phyloP scores from a whole-genome alignment of 23 red algal species.

The Gracilaria gracilis region DNA sequence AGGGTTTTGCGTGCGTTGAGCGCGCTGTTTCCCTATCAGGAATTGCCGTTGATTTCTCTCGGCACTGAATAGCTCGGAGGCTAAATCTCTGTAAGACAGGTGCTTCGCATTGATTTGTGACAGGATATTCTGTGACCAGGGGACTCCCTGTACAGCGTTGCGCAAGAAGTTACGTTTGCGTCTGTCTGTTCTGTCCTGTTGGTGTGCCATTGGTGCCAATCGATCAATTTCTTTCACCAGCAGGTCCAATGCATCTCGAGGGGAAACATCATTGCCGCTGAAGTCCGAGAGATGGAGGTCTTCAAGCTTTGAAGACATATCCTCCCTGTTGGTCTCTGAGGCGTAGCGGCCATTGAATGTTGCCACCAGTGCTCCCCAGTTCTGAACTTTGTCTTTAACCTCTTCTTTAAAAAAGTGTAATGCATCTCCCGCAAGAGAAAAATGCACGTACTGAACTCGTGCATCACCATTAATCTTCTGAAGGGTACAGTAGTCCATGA shows the following conservation, averaged over 20 bases:
- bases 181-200: slow-evolving; percentile 6
- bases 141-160: background rate
- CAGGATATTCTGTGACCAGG: background rate
- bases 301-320: background rate
- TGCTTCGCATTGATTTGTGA: background rate
- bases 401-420: background rate
- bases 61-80: background rate
- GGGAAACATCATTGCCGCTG: too few species aligned
- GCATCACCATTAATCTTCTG: background rate
- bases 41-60: background rate
- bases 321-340: background rate
- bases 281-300: too few species aligned
- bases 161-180: background rate
- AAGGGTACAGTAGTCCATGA: slow-evolving; percentile 5
- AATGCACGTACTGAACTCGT: background rate
- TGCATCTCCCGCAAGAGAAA: background rate
- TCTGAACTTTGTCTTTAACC: background rate
- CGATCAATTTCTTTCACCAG: slow-evolving; percentile 21
- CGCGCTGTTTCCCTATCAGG: background rate
- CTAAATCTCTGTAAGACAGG: background rate
- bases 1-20: background rate
- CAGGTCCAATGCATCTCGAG: background rate
- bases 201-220: slow-evolving; percentile 1
- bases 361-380: background rate
- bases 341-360: background rate